Evolutionary conservation across 1,284 basidiomycete genomes (phyloP).

Genomic region (Coniferiporia sulphurascens): DNA sequence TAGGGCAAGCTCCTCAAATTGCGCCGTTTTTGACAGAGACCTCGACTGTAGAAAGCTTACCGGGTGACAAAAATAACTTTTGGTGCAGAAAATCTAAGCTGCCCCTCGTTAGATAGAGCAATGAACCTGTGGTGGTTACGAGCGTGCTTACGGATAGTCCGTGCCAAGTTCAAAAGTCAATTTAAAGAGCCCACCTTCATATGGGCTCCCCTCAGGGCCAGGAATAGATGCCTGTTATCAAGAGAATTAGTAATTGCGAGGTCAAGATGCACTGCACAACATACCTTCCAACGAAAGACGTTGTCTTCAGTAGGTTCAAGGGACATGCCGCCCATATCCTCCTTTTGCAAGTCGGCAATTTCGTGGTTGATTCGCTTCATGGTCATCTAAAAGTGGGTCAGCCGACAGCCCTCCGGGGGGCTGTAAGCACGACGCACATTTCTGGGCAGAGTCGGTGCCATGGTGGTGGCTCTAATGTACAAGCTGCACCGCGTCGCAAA

Average conservation of each 20-base stretch:
- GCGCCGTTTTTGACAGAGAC: not conserved
- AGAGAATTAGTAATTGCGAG: conserved; percentile 45
- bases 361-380: conserved; percentile 86
- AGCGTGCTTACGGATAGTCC: conserved; percentile 76
- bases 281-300: conserved; percentile 44
- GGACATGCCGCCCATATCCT: conserved; percentile 74
- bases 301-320: conserved; percentile 56
- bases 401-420: not conserved
- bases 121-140: not conserved
- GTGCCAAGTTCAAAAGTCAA: conserved; percentile 65
- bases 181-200: conserved; percentile 83
- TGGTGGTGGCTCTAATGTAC: not conserved
- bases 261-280: not conserved
- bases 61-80: conserved; percentile 73
- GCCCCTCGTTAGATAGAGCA: conserved; percentile 7
- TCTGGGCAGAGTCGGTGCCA: not conserved
- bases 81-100: conserved; percentile 75
- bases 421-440: not conserved
- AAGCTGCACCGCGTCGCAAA: no score
- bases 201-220: conserved; percentile 80
- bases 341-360: conserved; percentile 78
- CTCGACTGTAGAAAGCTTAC: conserved; percentile 33
- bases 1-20: not conserved
- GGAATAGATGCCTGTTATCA: conserved; percentile 71
- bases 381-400: conserved; percentile 54